These are phyloP conservation scores for Leishmania turanica DNA, from an alignment of 208 protist genomes.

Conservation along the genomic window DNA sequence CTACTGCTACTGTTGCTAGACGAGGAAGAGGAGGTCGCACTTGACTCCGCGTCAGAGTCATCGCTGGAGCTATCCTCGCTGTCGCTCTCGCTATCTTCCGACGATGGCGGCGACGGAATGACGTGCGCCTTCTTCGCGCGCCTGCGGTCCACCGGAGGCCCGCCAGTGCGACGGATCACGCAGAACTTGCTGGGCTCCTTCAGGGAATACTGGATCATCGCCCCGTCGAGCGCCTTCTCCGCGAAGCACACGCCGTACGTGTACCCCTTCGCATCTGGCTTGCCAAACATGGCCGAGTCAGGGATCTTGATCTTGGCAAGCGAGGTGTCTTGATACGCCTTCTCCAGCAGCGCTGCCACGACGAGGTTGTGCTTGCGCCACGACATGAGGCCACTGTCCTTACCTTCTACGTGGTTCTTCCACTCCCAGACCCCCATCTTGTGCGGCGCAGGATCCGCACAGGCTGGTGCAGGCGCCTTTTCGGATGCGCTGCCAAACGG, in stretches of 20 bases:
- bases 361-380: slow-evolving; percentile 58
- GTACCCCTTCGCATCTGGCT: not conserved
- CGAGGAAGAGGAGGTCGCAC: slow-evolving; percentile 10
- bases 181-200: slow-evolving; percentile 40
- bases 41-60: not conserved
- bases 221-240: slow-evolving; percentile 38
- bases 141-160: slow-evolving; percentile 27
- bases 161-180: slow-evolving; percentile 42
- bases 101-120: slow-evolving; percentile 35
- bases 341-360: slow-evolving; percentile 53
- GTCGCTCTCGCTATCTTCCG: slow-evolving; percentile 20
- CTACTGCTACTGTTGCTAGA: slow-evolving; percentile 14
- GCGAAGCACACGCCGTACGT: slow-evolving; percentile 70
- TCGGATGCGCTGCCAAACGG: slow-evolving; percentile 5
- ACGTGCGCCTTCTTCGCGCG: slow-evolving; percentile 28
- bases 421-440: slow-evolving; percentile 59
- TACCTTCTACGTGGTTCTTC: slow-evolving; percentile 46
- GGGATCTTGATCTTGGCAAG: slow-evolving; percentile 34
- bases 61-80: slow-evolving; percentile 18
- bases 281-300: slow-evolving; percentile 35
- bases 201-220: slow-evolving; percentile 63
- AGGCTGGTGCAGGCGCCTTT: not conserved
- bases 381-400: slow-evolving; percentile 36
- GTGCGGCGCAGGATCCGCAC: not conserved
- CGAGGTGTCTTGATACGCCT: slow-evolving; percentile 36